phyloP scores from a whole-genome alignment of 306 rosid species.

The Quercus aquifolioides region DNA sequence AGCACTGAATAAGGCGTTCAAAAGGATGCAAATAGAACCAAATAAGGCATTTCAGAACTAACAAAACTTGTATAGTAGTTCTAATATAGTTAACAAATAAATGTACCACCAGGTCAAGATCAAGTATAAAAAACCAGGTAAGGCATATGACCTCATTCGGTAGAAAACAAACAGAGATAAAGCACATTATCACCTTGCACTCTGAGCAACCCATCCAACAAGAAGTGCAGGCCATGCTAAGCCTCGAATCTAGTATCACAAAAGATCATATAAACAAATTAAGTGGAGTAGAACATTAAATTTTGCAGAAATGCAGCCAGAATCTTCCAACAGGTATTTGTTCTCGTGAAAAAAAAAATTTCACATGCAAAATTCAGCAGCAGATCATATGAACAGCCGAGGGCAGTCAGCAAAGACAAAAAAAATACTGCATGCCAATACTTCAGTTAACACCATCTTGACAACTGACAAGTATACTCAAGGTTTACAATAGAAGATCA shows the following conservation, averaged over 20 bases:
- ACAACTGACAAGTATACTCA: not conserved
- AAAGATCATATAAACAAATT: constrained; percentile 13
- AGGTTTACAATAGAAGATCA: not conserved
- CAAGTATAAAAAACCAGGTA: not conserved
- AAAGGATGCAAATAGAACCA: no score
- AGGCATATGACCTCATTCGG: not conserved
- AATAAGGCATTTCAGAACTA: not conserved
- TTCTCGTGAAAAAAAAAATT: not conserved
- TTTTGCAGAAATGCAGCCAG: not conserved
- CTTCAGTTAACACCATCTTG: no score
- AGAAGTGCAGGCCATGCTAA: not conserved
- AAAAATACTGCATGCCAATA: not conserved
- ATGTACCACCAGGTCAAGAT: not conserved
- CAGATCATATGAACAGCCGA: not conserved
- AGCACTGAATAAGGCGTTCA: not conserved
- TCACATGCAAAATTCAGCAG: not conserved
- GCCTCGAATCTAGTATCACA: constrained; percentile 13
- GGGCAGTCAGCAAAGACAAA: not conserved
- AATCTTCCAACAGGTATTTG: not conserved
- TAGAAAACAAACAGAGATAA: not conserved
- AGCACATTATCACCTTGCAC: constrained; percentile 4
- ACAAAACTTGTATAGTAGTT: not conserved
- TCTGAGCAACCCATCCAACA: constrained; percentile 1
- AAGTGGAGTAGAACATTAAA: constrained; percentile 8
- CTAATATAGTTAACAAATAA: not conserved